A percentile compares a stretch with the other conserved stretches of the same genome.
These are phyloP conservation scores for Parmales sp. DNA, from an alignment of 108 stramenopile genomes.

Conservation along the genomic window DNA sequence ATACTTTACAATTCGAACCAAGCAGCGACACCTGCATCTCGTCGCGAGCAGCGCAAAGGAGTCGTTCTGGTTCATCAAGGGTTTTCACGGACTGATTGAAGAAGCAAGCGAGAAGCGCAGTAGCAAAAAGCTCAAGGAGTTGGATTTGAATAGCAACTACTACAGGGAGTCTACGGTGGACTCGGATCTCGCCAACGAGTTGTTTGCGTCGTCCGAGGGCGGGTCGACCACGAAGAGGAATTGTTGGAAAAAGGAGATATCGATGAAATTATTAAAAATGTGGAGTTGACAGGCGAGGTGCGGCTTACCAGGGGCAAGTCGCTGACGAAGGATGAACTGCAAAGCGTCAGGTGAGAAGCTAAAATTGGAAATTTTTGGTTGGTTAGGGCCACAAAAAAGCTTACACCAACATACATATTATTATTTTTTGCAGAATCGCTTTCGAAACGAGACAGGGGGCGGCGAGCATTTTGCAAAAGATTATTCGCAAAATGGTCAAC, in stretches of 20 bases:
- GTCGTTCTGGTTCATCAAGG: slow-evolving; percentile 3
- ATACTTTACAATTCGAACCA: background rate
- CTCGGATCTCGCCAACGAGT: background rate
- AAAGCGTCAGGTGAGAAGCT: too few species aligned
- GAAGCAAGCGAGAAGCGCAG: background rate
- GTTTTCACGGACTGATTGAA: slow-evolving; percentile 1
- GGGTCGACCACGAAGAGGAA: background rate
- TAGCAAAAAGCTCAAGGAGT: background rate
- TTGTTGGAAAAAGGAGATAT: background rate
- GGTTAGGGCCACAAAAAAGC: too few species aligned
- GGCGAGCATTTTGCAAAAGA: background rate
- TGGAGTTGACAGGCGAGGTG: background rate
- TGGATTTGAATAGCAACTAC: background rate
- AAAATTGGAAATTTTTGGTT: too few species aligned
- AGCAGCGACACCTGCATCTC: background rate
- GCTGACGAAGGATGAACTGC: background rate
- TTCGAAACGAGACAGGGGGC: slow-evolving; percentile 13
- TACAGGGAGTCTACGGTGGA: background rate
- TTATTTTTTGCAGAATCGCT: background rate
- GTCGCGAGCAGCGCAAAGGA: background rate
- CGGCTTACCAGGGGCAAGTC: background rate
- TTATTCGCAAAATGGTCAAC: background rate
- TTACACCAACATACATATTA: too few species aligned
- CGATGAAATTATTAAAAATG: background rate
- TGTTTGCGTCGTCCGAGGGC: too few species aligned